Evolutionary conservation across 1,284 basidiomycete species (phyloP), one percentile per base, ranked within the genome.

Genomic region (Leccinum solheimii): DNA sequence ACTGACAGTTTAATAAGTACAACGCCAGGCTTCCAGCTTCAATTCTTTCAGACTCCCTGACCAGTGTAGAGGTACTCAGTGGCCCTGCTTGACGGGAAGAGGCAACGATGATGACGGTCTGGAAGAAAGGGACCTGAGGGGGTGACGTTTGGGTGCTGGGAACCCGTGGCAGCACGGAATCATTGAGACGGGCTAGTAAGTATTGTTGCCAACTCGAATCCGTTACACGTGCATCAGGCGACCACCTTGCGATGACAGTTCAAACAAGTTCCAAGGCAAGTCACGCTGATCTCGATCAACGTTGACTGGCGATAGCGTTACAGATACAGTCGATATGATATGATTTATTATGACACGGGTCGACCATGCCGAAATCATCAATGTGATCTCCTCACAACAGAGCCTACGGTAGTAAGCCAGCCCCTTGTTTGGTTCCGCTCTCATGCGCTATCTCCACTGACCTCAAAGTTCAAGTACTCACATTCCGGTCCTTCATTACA

Each of bases 191-290:
- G 19, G 26, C 49, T 8, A 36, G 34, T 34, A 34, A 34, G 2
- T 36, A 26, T 9, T 23, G 49, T 50, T 21, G 13, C 21, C 55
- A 64, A 67, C 59, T 56, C n/a, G 55, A 50, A 55, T 23, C 9
- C 16, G 26, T 56, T 52, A 1, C 69, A 71, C 67, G 69, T 68
- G 63, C 48, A 45, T 45, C 56, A 52, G 11, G 32, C 40, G 45
- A 52, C 56, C 38, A 26, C 7, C 16, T 40, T 40, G 11, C 45
- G 5, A 23, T 49, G 48, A 49, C 48, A 49, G 36, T 38, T 50
- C 30, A 45, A 30, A 38, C 14, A 16, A 36, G 32, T 32, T 61
- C 60, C 60, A 34, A 51, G 27, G 23, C 38, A n/a, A 51, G 19
- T 51, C 14, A 16, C 10, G 23, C 26, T 19, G 26, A 34, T n/a